Base-by-base conservation (phyloP, 2,329 filamentous ascomycete species). In the Cryphonectria radicalis region DNA sequence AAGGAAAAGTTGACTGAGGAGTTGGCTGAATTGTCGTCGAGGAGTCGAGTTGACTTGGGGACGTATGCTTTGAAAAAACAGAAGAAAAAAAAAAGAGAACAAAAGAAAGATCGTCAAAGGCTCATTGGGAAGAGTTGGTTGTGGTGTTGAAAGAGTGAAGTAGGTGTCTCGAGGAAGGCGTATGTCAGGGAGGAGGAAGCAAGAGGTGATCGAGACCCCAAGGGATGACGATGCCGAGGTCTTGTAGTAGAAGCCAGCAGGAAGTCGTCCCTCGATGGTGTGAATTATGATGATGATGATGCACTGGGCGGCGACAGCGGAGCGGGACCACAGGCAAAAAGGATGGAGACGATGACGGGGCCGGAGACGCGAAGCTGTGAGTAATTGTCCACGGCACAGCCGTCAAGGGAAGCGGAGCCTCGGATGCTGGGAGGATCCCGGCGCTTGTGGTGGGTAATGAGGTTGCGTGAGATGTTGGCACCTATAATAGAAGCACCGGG, bases 401-500 rank as follows among this genome's bases (percentile, higher is more conserved):
- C 69, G 72, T 73, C 66, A 69, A 65, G 57, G 22, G 66, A 71
- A 71, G 62, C 55, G 67, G 69, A 32, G 57, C 67, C 64, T 67
- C 60, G 69, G 68, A 67, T 66, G 64, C 70, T 73, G 70, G 74
- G 71, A 71, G 68, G 65, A 73, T 74, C 78, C 77, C 76, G 77
- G 77, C n/a, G 37, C 25, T 53, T 46, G 14, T 46, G 67, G 74
- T 78, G 77, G 75, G 77, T 77, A 78, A 77, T 74, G 75, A 79
- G 77, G 77, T 77, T 77, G 78, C 76, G 73, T 74, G 70, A 75
- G 79, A 74, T 73, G 74, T 72, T 73, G 75, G 77, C 74, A 76
- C 75, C 77, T 78, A 81, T 78, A 42, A 64, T 69, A 76, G 76
- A 78, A 81, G 79, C 79, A 80, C 77, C 79, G 80, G 79, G 77